Evolutionary conservation across 2,329 filamentous ascomycete species (phyloP), one percentile per base, ranked within the genome.

Genomic region (Plenodomus lindquistii): DNA sequence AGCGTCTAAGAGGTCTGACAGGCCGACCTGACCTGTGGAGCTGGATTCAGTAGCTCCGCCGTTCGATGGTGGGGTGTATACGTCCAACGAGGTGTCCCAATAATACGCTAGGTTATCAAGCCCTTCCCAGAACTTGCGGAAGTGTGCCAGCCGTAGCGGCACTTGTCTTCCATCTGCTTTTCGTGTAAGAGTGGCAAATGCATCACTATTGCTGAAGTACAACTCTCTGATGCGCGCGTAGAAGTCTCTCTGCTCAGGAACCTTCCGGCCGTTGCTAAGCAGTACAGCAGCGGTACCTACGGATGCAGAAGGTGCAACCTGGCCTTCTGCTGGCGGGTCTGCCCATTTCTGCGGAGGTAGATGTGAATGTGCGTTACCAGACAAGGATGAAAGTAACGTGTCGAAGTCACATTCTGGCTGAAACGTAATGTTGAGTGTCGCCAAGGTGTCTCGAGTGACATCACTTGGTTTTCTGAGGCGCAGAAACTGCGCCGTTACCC

Each of bases 71-170:
- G 69, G 62, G 16, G 69, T 77, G 63, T 84, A 84, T 22, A 83
- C 69, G 56, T 86, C 84, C 40, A 80, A 62, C 49, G 78, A 83
- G 34, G 74, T 75, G 60, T 86, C 84, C 83, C 84, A 86, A 60
- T 84, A 86, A 54, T 82, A 80, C 15, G 81, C 75, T 76, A 86
- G 76, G 29, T 77, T 78, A 55, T 85, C 81, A 43, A 86, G 71
- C 2, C 76, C 79, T 42, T 78, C 75, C 78, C 80, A 86, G 66
- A 86, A 86, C 46, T 81, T 83, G 43, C 83, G 75, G 49, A 81
- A 77, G 55, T 84, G 79, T 0, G 79, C 77, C 37, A 86, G 59
- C 15, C 79, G 75, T 4, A 81, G 73, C 16, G 77, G 75, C 44
- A 74, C 67, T 13, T 73, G 73, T 4, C 76, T 76, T 21, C 76